Conservation (phyloP, 1,139 yeast genomes). For the Keqinozyma sinolaborantium region DNA sequence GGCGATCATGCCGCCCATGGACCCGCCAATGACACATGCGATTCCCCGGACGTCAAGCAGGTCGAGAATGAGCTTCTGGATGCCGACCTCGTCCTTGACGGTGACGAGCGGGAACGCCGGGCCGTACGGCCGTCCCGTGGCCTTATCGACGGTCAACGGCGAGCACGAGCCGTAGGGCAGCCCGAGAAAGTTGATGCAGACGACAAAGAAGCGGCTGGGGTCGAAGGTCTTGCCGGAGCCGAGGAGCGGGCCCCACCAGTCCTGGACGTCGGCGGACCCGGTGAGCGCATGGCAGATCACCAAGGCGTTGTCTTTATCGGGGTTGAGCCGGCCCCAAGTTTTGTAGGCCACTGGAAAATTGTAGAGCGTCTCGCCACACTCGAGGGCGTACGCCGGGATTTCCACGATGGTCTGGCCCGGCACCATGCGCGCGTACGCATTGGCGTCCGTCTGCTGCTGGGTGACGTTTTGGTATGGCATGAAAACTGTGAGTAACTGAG, state of each 20-base stretch:
- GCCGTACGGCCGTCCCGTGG: slow-evolving; percentile 75
- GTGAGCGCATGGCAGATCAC: slow-evolving; percentile 94
- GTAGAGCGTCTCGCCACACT: slow-evolving; percentile 72
- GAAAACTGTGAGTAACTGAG: no score
- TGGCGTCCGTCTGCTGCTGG: slow-evolving; percentile 44
- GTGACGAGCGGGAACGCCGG: slow-evolving; percentile 95
- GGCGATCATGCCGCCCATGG: slow-evolving; percentile 99
- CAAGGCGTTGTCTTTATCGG: slow-evolving; percentile 65
- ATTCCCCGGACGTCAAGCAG: slow-evolving; percentile 72
- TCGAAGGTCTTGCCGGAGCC: slow-evolving; percentile 90
- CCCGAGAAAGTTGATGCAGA: slow-evolving; percentile 88
- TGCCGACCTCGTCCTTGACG: slow-evolving; percentile 80
- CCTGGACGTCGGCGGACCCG: slow-evolving; percentile 91
- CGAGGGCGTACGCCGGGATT: slow-evolving; percentile 72
- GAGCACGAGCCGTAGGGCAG: slow-evolving; percentile 97
- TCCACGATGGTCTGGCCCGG: slow-evolving; percentile 78
- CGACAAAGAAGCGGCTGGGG: slow-evolving; percentile 77
- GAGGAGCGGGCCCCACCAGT: slow-evolving; percentile 98
- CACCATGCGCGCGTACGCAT: slow-evolving; percentile 72
- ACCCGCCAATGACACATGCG: slow-evolving; percentile 91
- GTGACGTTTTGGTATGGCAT: slow-evolving; percentile 31
- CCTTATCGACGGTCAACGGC: slow-evolving; percentile 74
- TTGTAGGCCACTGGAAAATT: slow-evolving; percentile 92
- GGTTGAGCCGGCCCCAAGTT: slow-evolving; percentile 86
- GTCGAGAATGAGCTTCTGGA: slow-evolving; percentile 73